Evolutionary conservation across 208 protist genomes (phyloP).

Genomic region (Trypanosoma melophagium): DNA sequence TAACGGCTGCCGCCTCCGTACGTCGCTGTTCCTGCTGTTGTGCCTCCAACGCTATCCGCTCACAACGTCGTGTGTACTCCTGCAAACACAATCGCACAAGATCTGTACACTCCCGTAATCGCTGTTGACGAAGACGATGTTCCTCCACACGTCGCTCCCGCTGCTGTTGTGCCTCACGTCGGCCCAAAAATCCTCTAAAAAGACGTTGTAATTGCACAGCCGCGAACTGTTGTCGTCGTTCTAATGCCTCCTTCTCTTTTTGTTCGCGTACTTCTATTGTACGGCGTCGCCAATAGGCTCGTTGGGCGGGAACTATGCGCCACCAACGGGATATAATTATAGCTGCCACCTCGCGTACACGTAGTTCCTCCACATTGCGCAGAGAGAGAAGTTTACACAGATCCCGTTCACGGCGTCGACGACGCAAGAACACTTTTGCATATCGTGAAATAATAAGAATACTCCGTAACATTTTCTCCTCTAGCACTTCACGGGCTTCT

Average conservation of each 20-base stretch:
- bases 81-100: slow-evolving; percentile 45
- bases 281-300: slow-evolving; percentile 61
- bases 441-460: slow-evolving; percentile 36
- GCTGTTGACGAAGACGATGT: slow-evolving; percentile 19
- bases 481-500: slow-evolving; percentile 24
- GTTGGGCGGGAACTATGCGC: slow-evolving; percentile 33
- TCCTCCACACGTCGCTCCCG: slow-evolving; percentile 18
- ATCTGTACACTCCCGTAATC: slow-evolving; percentile 29
- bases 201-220: slow-evolving; percentile 42
- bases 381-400: slow-evolving; percentile 42
- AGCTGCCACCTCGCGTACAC: slow-evolving; percentile 29
- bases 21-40: slow-evolving; percentile 2
- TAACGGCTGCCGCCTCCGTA: slow-evolving; percentile 42
- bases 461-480: slow-evolving; percentile 27
- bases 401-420: slow-evolving; percentile 35
- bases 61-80: slow-evolving; percentile 47
- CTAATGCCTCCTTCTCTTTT: slow-evolving; percentile 18
- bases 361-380: slow-evolving; percentile 37
- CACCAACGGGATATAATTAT: slow-evolving; percentile 72
- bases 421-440: slow-evolving; percentile 27
- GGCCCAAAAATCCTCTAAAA: slow-evolving; percentile 38
- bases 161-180: slow-evolving; percentile 15
- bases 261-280: slow-evolving; percentile 37
- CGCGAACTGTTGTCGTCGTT: slow-evolving; percentile 13
- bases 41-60: slow-evolving; percentile 30